Conservation (phyloP, 352 stramenopile genomes). For the Phytophthora boehmeriae region DNA sequence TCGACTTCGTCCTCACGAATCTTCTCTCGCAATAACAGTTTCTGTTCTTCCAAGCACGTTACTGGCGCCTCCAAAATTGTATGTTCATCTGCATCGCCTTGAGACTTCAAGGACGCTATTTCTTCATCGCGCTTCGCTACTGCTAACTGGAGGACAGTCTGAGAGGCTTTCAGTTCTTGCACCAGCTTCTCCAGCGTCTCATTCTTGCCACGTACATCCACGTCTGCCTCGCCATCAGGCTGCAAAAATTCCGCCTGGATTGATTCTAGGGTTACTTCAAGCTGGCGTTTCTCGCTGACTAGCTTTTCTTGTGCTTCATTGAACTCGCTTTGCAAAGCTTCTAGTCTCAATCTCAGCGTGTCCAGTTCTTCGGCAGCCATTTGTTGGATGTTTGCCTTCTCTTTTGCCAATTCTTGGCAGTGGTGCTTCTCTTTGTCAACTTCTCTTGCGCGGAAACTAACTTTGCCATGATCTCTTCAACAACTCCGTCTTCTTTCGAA, state of each 20-base stretch:
- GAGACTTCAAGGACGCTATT: conserved; percentile 21
- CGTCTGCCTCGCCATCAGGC: conserved; percentile 4
- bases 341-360: conserved; percentile 29
- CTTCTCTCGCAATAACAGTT: conserved; percentile 30
- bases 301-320: conserved; percentile 15
- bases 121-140: conserved; percentile 31
- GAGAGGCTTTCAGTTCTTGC: conserved; percentile 19
- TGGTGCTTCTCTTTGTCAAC: conserved; percentile 23
- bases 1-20: conserved; percentile 27
- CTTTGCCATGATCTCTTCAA: conserved; percentile 26
- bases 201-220: conserved; percentile 10
- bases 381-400: conserved; percentile 29
- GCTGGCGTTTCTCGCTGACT: conserved; percentile 25
- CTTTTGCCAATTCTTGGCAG: conserved; percentile 20
- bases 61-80: conserved; percentile 31
- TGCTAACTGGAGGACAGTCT: conserved; percentile 24
- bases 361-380: conserved; percentile 43
- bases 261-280: conserved; percentile 30
- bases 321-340: conserved; percentile 28
- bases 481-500: neutral
- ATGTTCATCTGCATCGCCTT: conserved; percentile 1
- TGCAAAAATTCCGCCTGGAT: conserved; percentile 5
- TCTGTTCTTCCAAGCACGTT: conserved; percentile 42
- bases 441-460: conserved; percentile 22
- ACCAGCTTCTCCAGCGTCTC: conserved; percentile 17